These are phyloP conservation scores for Camellia granthamiana DNA, from an alignment of 148 eudicot species.

Conservation along the genomic window DNA sequence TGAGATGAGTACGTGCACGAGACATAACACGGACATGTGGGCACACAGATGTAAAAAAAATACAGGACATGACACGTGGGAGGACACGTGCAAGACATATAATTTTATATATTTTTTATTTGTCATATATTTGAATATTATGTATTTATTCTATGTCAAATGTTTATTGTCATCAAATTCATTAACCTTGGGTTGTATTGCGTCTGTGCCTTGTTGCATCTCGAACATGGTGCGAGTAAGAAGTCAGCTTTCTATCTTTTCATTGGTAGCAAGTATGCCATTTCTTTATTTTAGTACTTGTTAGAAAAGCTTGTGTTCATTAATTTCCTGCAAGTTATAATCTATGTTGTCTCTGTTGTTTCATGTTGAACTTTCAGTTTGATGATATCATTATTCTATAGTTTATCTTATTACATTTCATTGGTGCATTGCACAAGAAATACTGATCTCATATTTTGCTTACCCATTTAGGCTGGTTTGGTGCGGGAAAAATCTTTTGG, in stretches of 20 bases:
- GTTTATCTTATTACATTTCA: background rate
- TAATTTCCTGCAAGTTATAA: background rate
- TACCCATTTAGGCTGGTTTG: constrained; percentile 73
- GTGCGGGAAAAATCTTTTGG: constrained; percentile 96
- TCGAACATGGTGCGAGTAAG: background rate
- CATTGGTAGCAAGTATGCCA: background rate
- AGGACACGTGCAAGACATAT: background rate
- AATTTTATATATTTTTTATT: background rate
- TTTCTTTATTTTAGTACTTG: background rate
- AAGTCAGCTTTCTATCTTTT: background rate
- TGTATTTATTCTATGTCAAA: no score
- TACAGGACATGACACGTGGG: no score
- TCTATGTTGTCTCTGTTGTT: background rate
- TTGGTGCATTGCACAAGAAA: background rate
- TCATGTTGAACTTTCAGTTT: background rate
- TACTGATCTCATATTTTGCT: background rate
- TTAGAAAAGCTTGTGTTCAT: background rate
- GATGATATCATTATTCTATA: background rate
- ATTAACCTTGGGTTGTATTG: background rate
- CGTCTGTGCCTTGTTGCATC: background rate
- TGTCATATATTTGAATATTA: no score
- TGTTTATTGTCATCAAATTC: background rate
- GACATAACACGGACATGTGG: no score
- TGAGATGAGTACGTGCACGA: no score
- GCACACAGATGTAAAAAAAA: no score